A percentile compares a stretch with the other conserved stretches of the same genome.
phyloP scores from a whole-genome alignment of 345 rosid genomes.

The Stellera chamaejasme region DNA sequence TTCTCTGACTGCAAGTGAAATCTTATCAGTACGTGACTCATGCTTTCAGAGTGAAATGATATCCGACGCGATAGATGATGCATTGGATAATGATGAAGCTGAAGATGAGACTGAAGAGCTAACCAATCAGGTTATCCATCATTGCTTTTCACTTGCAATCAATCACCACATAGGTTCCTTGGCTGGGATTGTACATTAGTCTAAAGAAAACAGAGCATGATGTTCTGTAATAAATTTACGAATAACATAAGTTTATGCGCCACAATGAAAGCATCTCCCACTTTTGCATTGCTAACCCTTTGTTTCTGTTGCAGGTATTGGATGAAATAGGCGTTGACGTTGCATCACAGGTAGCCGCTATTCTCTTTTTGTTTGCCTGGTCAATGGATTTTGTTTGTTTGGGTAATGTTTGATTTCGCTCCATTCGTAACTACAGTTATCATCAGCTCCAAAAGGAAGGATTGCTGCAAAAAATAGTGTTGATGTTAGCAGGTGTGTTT shows the following conservation, averaged over 20 bases:
- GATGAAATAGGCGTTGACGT: constrained; percentile 96
- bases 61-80: constrained; percentile 88
- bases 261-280: no score
- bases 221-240: no score
- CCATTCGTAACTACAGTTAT: constrained; percentile 36
- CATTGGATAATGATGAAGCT: constrained; percentile 85
- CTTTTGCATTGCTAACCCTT: not conserved
- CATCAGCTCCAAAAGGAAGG: constrained; percentile 80
- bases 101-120: constrained; percentile 94
- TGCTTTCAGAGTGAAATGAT: constrained; percentile 84
- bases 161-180: constrained; percentile 2
- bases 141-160: not conserved
- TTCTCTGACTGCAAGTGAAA: constrained; percentile 7
- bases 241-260: no score
- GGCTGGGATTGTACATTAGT: no score
- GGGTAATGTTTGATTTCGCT: not conserved
- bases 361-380: no score
- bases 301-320: constrained; percentile 45
- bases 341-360: constrained; percentile 65
- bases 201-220: no score
- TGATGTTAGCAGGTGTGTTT: constrained; percentile 55
- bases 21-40: constrained; percentile 13
- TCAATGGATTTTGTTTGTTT: no score
- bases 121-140: constrained; percentile 63
- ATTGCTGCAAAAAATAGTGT: constrained; percentile 58